phyloP scores from a whole-genome alignment of 768 basidiomycete species.

The Macrocybe gigantea region DNA sequence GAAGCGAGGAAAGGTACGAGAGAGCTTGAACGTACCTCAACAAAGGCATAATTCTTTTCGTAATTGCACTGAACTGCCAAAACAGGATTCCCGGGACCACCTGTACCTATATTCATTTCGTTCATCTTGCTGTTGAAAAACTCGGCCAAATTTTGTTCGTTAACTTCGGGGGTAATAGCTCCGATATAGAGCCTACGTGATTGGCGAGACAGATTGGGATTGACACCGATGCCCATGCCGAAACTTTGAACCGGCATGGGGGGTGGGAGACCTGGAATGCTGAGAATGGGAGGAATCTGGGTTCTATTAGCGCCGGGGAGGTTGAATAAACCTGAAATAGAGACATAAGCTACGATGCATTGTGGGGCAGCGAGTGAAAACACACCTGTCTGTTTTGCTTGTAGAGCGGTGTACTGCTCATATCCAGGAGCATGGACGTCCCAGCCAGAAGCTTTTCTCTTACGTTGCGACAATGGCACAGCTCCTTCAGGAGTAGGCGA shows the following conservation, averaged over 20 bases:
- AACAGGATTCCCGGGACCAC: slow-evolving; percentile 83
- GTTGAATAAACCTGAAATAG: slow-evolving; percentile 78
- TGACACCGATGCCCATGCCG: slow-evolving; percentile 80
- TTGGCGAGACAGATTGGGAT: slow-evolving; percentile 89
- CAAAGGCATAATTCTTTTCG: slow-evolving; percentile 98
- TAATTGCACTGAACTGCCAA: slow-evolving; percentile 94
- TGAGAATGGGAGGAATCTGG: slow-evolving; percentile 77
- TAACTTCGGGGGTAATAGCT: slow-evolving; percentile 91
- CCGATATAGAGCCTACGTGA: slow-evolving; percentile 95
- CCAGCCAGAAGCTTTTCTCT: slow-evolving; percentile 90
- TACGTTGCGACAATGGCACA: slow-evolving; percentile 76
- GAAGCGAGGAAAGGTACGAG: background rate
- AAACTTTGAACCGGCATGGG: slow-evolving; percentile 82
- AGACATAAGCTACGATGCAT: slow-evolving; percentile 3
- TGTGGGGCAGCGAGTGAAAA: slow-evolving; percentile 5
- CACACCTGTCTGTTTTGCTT: slow-evolving; percentile 97
- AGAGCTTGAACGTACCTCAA: slow-evolving; percentile 61
- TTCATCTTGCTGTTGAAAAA: slow-evolving; percentile 98
- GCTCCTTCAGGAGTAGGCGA: slow-evolving; percentile 89
- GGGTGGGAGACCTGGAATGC: slow-evolving; percentile 75
- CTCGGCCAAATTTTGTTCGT: slow-evolving; percentile 84
- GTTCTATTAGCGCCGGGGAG: slow-evolving; percentile 92
- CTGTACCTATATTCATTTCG: slow-evolving; percentile 84
- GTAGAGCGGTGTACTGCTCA: slow-evolving; percentile 90
- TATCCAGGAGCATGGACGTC: slow-evolving; percentile 95